A percentile compares a stretch with the other conserved stretches of the same genome.
phyloP scores from a whole-genome alignment of 345 rosid species.

The Lenwebbia sp. region DNA sequence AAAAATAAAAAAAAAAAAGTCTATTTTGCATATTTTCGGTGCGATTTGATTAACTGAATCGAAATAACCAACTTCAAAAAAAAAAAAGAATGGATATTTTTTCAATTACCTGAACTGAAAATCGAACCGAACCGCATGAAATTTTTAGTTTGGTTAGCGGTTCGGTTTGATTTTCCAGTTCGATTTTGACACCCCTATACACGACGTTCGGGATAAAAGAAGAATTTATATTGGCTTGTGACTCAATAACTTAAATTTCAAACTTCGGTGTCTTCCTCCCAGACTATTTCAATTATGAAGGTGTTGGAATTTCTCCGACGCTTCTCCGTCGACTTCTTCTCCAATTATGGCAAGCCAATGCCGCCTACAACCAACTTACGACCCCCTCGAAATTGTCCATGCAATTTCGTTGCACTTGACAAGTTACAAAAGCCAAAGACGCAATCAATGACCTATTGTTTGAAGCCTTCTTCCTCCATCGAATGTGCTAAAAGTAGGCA shows the following conservation, averaged over 20 bases:
- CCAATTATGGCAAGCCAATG: background rate
- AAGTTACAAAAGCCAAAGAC: background rate
- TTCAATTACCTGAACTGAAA: too few relatives aligned
- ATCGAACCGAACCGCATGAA: too few relatives aligned
- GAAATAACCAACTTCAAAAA: too few relatives aligned
- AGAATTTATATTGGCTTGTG: background rate
- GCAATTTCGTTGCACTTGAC: background rate
- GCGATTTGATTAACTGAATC: too few relatives aligned
- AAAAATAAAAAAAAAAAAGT: too few relatives aligned
- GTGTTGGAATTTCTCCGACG: background rate
- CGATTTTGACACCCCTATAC: background rate
- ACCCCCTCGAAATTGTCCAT: background rate
- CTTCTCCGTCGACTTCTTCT: background rate
- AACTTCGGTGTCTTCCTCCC: background rate
- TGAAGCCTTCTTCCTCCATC: background rate
- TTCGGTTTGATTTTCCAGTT: too few relatives aligned
- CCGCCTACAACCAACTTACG: background rate
- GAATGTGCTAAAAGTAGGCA: background rate
- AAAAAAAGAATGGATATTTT: too few relatives aligned
- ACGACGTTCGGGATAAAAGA: background rate
- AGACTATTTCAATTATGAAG: background rate
- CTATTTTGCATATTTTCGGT: too few relatives aligned
- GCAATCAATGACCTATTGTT: background rate
- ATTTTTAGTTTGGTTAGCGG: rapidly evolving
- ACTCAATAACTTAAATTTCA: background rate